These are phyloP conservation scores for Alternaria sp. DNA, from an alignment of 2,329 filamentous ascomycete species.

Conservation along the genomic window DNA sequence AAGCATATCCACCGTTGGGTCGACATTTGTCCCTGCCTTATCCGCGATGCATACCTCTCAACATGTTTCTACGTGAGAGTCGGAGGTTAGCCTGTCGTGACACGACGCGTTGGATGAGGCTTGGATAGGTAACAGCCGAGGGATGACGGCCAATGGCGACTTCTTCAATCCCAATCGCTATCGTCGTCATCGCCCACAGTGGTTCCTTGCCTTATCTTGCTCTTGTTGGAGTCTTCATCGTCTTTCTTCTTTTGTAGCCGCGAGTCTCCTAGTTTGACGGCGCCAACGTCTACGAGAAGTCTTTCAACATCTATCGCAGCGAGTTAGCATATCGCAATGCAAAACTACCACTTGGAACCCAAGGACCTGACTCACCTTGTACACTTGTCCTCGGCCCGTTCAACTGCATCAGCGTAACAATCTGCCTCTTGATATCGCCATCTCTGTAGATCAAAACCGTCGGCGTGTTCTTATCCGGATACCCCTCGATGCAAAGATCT, in stretches of 20 bases:
- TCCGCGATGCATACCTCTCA: neutral
- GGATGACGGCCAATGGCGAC: neutral
- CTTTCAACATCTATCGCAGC: slow-evolving; percentile 72
- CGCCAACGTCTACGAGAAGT: slow-evolving; percentile 81
- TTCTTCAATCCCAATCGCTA: slow-evolving; percentile 66
- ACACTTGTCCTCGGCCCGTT: slow-evolving; percentile 62
- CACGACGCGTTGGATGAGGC: neutral
- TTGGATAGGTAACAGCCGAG: neutral
- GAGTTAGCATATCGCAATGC: neutral
- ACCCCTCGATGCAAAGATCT: slow-evolving; percentile 93
- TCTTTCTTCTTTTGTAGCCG: slow-evolving; percentile 71
- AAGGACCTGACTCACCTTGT: slow-evolving; percentile 8
- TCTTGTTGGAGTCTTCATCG: slow-evolving; percentile 61
- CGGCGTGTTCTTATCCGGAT: slow-evolving; percentile 92
- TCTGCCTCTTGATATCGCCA: slow-evolving; percentile 88
- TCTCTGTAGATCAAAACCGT: slow-evolving; percentile 93
- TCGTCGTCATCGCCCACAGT: slow-evolving; percentile 60
- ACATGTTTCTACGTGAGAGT: neutral
- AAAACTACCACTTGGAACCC: neutral
- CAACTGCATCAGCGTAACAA: slow-evolving; percentile 86
- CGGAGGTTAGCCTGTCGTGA: neutral
- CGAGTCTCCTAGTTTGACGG: slow-evolving; percentile 78
- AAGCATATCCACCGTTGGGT: neutral
- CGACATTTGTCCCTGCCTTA: neutral
- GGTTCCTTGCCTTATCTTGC: slow-evolving; percentile 57